phyloP scores from a whole-genome alignment of 768 basidiomycete genomes.

The Serendipita sp. region DNA sequence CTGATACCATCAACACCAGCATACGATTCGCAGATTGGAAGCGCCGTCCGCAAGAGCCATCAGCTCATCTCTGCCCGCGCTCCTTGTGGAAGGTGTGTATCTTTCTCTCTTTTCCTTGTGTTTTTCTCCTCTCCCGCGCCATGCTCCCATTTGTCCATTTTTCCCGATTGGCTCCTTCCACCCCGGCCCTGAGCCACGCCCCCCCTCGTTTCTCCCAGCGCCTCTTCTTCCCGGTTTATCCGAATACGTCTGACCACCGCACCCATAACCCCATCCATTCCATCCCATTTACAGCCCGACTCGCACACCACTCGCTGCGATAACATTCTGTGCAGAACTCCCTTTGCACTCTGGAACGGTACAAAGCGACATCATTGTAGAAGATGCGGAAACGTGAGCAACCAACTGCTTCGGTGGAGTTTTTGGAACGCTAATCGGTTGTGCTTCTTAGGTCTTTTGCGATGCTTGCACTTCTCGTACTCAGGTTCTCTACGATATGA shows the following conservation, averaged over 20 bases:
- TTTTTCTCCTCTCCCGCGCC: background rate
- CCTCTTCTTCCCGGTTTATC: background rate
- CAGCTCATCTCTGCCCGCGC: background rate
- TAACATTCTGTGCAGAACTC: background rate
- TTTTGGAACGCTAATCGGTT: background rate
- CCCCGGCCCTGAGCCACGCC: background rate
- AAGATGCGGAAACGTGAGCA: constrained; percentile 2
- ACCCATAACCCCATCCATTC: background rate
- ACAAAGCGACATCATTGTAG: background rate
- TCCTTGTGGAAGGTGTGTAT: background rate
- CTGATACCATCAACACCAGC: no score
- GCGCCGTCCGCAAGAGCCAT: background rate
- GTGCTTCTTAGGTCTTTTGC: background rate
- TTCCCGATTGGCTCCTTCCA: background rate
- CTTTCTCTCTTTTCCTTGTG: no score
- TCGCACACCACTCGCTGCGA: background rate
- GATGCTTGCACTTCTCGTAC: background rate
- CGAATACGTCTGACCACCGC: background rate
- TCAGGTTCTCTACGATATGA: constrained; percentile 4
- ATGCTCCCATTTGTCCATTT: background rate
- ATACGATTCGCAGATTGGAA: background rate
- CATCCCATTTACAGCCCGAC: background rate
- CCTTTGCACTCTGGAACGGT: background rate
- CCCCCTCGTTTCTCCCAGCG: background rate
- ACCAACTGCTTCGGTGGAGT: background rate